Conservation (phyloP, 176 grass and related monocot genomes). For the Canna indica region DNA sequence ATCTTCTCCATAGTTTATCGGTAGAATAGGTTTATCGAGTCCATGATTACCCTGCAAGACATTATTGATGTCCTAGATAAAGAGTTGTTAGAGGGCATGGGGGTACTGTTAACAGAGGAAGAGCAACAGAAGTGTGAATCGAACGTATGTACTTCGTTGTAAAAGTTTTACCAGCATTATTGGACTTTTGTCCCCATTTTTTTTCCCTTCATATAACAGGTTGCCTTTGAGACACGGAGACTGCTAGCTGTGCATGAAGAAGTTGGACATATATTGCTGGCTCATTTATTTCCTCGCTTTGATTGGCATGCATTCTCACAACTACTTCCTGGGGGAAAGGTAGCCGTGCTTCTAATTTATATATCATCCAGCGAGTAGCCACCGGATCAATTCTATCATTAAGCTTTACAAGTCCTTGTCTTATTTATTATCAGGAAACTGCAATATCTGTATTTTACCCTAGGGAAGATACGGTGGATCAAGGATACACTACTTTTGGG, state of each 20-base stretch:
- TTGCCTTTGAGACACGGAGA: no score
- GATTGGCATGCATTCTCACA: no score
- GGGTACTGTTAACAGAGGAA: conserved; percentile 30
- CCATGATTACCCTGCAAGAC: conserved; percentile 16
- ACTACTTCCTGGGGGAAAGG: no score
- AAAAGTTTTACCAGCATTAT: no score
- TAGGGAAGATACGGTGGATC: conserved; percentile 30
- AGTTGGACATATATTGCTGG: no score
- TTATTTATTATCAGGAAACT: conserved; percentile 16
- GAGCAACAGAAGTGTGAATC: conserved; percentile 33
- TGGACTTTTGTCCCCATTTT: no score
- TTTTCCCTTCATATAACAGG: no score
- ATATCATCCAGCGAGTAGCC: neutral
- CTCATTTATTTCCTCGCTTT: no score
- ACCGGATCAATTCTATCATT: neutral
- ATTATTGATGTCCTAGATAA: conserved; percentile 30
- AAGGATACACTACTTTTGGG: conserved; percentile 24
- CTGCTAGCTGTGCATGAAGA: no score
- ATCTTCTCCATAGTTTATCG: neutral
- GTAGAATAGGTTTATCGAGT: no score
- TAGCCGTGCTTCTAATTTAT: no score
- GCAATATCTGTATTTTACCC: conserved; percentile 27
- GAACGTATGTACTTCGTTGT: conserved; percentile 17
- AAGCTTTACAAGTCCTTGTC: neutral
- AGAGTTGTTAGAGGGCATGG: conserved; percentile 34